Evolutionary conservation across 345 rosid genomes (phyloP).

Genomic region (Rubroshorea leprosula): DNA sequence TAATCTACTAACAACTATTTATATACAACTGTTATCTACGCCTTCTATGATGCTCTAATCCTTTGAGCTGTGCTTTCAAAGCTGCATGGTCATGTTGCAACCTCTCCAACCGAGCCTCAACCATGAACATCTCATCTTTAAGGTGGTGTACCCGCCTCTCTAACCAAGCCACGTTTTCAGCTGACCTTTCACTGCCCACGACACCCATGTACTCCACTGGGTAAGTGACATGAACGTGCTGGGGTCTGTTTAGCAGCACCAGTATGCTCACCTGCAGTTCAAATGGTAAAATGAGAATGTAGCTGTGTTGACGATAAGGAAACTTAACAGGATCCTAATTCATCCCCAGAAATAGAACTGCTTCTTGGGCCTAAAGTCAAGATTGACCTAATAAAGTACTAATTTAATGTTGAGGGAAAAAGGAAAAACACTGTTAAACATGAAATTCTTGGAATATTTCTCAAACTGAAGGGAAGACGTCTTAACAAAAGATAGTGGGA

Average conservation of each 20-base stretch:
- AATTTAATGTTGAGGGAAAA: background rate
- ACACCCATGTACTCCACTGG: constrained; percentile 29
- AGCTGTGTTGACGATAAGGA: background rate
- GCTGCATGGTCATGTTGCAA: constrained; percentile 51
- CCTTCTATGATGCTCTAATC: constrained; percentile 29
- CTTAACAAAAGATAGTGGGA: background rate
- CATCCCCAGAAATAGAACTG: no score
- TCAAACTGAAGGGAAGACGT: background rate
- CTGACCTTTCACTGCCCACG: constrained; percentile 27
- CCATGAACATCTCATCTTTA: constrained; percentile 69
- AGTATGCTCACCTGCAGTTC: constrained; percentile 62
- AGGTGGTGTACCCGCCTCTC: constrained; percentile 73
- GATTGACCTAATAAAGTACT: no score
- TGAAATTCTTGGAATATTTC: background rate
- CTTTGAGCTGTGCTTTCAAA: constrained; percentile 52
- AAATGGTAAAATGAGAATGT: background rate
- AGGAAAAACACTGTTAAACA: background rate
- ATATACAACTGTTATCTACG: constrained; percentile 9
- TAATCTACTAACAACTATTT: background rate
- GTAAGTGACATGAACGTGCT: constrained; percentile 34
- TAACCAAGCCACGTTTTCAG: constrained; percentile 53
- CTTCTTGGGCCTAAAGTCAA: no score
- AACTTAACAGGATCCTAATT: no score
- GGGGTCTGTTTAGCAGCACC: constrained; percentile 64
- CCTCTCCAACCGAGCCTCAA: constrained; percentile 69